These are phyloP conservation scores for Solanum rostratum DNA, from an alignment of 257 asterid species.

Conservation along the genomic window DNA sequence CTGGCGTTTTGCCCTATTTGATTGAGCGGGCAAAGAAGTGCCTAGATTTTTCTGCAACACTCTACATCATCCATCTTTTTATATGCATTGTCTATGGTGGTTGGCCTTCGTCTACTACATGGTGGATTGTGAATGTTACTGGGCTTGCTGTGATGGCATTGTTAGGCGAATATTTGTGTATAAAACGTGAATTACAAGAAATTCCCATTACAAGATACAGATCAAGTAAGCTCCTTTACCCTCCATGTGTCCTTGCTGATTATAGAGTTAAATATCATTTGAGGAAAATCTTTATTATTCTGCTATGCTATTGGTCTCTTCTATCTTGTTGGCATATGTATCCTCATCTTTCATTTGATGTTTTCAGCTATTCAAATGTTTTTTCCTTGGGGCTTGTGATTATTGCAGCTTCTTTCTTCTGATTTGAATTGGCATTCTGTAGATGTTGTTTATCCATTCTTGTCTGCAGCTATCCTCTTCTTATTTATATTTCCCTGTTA, in stretches of 20 bases:
- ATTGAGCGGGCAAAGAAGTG: conserved; percentile 95
- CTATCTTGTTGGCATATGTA: neutral
- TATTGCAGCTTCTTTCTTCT: neutral
- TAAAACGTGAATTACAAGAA: conserved; percentile 59
- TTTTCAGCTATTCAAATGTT: neutral
- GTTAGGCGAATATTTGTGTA: conserved; percentile 79
- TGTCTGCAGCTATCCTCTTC: neutral
- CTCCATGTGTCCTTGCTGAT: neutral
- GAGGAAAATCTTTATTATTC: neutral
- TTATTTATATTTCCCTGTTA: neutral
- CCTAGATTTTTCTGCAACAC: conserved; percentile 83
- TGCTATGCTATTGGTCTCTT: neutral
- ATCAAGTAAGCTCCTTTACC: conserved; percentile 44
- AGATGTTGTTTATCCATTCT: neutral
- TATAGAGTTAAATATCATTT: neutral
- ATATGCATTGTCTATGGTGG: conserved; percentile 79
- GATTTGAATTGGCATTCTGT: neutral
- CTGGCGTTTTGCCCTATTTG: conserved; percentile 53
- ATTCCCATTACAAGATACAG: conserved; percentile 67
- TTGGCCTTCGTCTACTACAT: conserved; percentile 82
- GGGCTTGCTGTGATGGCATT: conserved; percentile 73
- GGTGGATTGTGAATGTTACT: conserved; percentile 90
- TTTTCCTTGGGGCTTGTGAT: neutral
- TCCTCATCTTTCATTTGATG: neutral
- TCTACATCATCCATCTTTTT: conserved; percentile 66